Evolutionary conservation across 2,329 filamentous ascomycete genomes (phyloP).

Genomic region (Monascus ruber): DNA sequence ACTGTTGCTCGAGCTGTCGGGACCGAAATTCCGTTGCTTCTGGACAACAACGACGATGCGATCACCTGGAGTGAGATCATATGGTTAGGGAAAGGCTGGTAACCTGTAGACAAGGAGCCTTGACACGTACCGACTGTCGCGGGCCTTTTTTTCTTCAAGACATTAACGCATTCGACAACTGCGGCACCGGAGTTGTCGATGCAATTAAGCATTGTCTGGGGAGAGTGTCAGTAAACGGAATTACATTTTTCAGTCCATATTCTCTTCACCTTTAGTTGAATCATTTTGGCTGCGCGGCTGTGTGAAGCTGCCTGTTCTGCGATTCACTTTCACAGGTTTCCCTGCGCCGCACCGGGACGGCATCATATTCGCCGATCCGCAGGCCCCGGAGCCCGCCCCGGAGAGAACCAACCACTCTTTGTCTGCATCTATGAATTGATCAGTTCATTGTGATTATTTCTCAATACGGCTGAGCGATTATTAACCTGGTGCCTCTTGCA

Average conservation of each 20-base stretch:
- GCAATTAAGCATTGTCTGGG: slow-evolving; percentile 90
- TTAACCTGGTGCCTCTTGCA: no score
- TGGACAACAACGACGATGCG: slow-evolving; percentile 96
- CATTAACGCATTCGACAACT: slow-evolving; percentile 89
- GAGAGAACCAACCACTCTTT: no score
- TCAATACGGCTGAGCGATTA: no score
- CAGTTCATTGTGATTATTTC: no score
- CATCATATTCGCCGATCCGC: no score
- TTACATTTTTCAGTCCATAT: slow-evolving; percentile 1
- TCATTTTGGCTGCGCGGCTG: slow-evolving; percentile 52
- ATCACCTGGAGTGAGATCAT: slow-evolving; percentile 52
- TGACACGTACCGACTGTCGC: slow-evolving; percentile 68
- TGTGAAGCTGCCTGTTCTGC: no score
- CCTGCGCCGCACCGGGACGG: slow-evolving; percentile 1
- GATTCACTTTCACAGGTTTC: slow-evolving; percentile 5
- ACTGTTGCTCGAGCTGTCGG: slow-evolving; percentile 60
- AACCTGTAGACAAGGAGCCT: not conserved
- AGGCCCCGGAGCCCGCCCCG: no score
- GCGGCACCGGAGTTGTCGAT: slow-evolving; percentile 99
- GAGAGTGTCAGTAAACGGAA: slow-evolving; percentile 3
- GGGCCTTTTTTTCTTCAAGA: slow-evolving; percentile 75
- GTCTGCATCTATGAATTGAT: no score
- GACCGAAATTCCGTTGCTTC: slow-evolving; percentile 72
- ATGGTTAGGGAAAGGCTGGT: not conserved
- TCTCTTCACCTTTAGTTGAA: slow-evolving; percentile 63